phyloP scores from a whole-genome alignment of 192 early-diverging fungal genomes.

The Backusella liffmaniae region DNA sequence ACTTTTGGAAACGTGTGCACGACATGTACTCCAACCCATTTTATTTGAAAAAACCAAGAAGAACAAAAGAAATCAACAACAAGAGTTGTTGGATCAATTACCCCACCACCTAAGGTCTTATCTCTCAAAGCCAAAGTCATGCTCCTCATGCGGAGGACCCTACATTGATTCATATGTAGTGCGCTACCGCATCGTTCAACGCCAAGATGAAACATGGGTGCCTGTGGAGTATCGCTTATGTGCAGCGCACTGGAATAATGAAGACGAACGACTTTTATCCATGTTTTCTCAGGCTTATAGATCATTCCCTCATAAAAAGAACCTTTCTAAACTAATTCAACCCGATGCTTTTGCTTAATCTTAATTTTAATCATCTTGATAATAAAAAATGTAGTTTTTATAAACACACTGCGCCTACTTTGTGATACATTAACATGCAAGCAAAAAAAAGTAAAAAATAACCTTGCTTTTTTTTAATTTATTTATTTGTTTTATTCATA shows the following conservation, averaged over 20 bases:
- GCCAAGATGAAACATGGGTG: conserved; percentile 48
- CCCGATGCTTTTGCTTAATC: background rate
- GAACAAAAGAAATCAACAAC: conserved; percentile 43
- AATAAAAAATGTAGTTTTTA: background rate
- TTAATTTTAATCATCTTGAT: background rate
- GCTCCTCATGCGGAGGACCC: conserved; percentile 79
- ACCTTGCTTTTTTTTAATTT: background rate
- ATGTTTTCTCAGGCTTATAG: conserved; percentile 46
- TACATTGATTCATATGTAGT: conserved; percentile 62
- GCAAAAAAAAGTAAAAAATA: background rate
- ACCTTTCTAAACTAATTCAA: background rate
- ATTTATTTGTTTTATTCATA: background rate
- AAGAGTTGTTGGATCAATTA: conserved; percentile 6
- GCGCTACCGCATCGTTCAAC: conserved; percentile 65
- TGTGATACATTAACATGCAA: background rate
- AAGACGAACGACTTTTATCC: conserved; percentile 61
- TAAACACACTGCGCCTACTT: background rate
- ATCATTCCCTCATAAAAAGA: background rate
- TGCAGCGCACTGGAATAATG: conserved; percentile 72
- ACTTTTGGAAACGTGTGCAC: conserved; percentile 73
- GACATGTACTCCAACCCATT: conserved; percentile 55
- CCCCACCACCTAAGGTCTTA: conserved; percentile 63
- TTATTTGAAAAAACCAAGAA: background rate
- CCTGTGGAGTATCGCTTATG: conserved; percentile 74
- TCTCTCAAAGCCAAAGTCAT: conserved; percentile 55